Conservation (phyloP, 225 moss, liverwort and hornwort species). For the Physcomitrellopsis africana region DNA sequence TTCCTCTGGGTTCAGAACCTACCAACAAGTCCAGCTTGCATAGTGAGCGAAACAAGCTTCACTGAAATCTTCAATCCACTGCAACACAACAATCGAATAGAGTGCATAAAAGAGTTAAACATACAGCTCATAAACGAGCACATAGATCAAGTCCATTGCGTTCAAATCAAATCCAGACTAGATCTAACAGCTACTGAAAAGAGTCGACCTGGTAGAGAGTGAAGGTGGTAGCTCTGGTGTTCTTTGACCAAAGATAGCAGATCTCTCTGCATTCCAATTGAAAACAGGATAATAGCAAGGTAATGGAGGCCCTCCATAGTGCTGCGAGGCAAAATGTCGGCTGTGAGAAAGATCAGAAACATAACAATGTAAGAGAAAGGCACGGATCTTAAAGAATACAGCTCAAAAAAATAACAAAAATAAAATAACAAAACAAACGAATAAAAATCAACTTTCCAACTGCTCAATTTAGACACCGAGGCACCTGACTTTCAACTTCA, state of each 20-base stretch:
- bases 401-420: not conserved
- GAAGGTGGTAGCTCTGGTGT: conserved; percentile 76
- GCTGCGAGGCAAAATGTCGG: conserved; percentile 54
- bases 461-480: not conserved
- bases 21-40: conserved; percentile 98
- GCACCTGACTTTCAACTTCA: no score
- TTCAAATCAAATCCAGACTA: conserved; percentile 12
- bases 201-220: conserved; percentile 67
- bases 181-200: conserved; percentile 19
- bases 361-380: not conserved
- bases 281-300: conserved; percentile 94
- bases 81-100: conserved; percentile 34
- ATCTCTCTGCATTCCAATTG: conserved; percentile 82
- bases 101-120: conserved; percentile 7
- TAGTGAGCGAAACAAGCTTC: conserved; percentile 85
- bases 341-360: conserved; percentile 20
- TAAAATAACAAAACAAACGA: not conserved
- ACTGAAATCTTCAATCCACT: conserved; percentile 90
- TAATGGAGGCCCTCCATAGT: conserved; percentile 83
- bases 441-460: conserved; percentile 12
- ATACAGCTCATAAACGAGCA: conserved; percentile 9
- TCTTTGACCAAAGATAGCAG: conserved; percentile 80
- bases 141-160: conserved; percentile 8
- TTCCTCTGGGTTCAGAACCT: conserved; percentile 36
- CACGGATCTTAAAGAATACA: conserved; percentile 4